Percentiles rank a stretch among this genome's conserved stretches.
These are phyloP conservation scores for Aspergillus kassunensis DNA, from an alignment of 495 filamentous ascomycete genomes.

Conservation along the genomic window DNA sequence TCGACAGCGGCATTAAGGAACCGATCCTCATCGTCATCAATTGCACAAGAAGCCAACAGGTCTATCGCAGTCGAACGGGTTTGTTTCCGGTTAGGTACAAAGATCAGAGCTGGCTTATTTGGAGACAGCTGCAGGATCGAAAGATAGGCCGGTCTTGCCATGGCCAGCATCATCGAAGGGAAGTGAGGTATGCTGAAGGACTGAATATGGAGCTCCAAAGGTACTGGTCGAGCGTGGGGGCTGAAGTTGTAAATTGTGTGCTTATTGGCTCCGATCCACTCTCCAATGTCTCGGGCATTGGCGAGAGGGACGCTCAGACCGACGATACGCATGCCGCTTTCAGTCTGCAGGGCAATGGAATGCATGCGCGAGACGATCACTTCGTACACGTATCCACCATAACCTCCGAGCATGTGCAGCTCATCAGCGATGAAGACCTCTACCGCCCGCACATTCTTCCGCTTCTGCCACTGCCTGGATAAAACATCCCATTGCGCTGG, in stretches of 20 bases:
- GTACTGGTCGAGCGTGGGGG: slow-evolving; percentile 79
- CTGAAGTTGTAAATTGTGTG: slow-evolving; percentile 99
- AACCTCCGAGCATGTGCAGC: slow-evolving; percentile 91
- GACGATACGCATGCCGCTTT: slow-evolving; percentile 80
- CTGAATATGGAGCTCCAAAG: slow-evolving; percentile 91
- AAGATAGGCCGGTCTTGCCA: slow-evolving; percentile 90
- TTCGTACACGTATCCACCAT: slow-evolving; percentile 87
- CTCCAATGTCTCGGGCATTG: slow-evolving; percentile 88
- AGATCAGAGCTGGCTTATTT: slow-evolving; percentile 84
- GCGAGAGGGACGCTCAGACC: slow-evolving; percentile 90
- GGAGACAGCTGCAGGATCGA: slow-evolving; percentile 79
- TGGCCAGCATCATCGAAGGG: slow-evolving; percentile 95
- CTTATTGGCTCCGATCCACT: slow-evolving; percentile 99
- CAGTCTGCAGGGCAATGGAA: slow-evolving; percentile 84
- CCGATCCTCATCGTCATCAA: slow-evolving; percentile 88
- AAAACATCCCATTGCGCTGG: slow-evolving; percentile 93
- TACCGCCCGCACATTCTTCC: slow-evolving; percentile 90
- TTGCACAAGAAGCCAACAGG: slow-evolving; percentile 74
- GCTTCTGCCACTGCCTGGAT: slow-evolving; percentile 90
- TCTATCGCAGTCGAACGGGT: slow-evolving; percentile 85
- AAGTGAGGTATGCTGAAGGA: slow-evolving; percentile 95
- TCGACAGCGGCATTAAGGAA: slow-evolving; percentile 80
- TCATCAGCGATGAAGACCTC: slow-evolving; percentile 95
- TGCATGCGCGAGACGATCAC: slow-evolving; percentile 96
- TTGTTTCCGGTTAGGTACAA: slow-evolving; percentile 91